Conservation (phyloP, 805 yeast genomes). For the Schizosaccharomyces osmophilus region DNA sequence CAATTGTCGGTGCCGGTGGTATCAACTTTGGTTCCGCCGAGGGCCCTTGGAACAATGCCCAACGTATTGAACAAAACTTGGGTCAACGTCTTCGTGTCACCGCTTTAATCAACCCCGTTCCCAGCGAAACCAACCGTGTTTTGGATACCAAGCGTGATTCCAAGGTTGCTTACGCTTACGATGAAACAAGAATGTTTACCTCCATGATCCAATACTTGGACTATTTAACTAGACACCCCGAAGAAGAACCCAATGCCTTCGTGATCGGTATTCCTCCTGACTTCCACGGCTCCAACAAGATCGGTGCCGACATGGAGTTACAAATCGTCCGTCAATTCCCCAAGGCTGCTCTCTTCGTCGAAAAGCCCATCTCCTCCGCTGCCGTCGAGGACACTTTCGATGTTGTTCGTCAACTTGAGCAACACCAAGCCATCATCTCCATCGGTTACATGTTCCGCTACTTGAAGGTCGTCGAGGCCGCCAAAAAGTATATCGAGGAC, state of each 20-base stretch:
- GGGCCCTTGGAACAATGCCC: slow-evolving; percentile 9
- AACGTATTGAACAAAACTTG: slow-evolving; percentile 6
- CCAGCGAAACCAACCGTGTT: slow-evolving; percentile 4
- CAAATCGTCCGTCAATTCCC: slow-evolving; percentile 5
- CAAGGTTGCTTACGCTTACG: slow-evolving; percentile 4
- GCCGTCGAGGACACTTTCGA: slow-evolving; percentile 7
- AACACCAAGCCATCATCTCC: slow-evolving; percentile 4
- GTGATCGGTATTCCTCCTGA: slow-evolving; percentile 8
- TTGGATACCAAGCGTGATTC: slow-evolving; percentile 4
- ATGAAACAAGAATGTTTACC: slow-evolving; percentile 3
- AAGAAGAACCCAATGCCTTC: slow-evolving; percentile 4
- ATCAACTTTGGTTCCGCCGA: slow-evolving; percentile 8
- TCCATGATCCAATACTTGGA: slow-evolving; percentile 3
- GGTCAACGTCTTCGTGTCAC: slow-evolving; percentile 6
- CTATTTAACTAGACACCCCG: neutral
- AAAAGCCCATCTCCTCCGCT: slow-evolving; percentile 8
- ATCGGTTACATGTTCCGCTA: slow-evolving; percentile 10
- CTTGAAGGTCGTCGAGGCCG: slow-evolving; percentile 9
- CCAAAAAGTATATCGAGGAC: slow-evolving; percentile 6
- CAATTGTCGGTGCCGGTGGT: slow-evolving; percentile 5
- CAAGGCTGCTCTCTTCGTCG: slow-evolving; percentile 5
- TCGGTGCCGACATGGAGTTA: slow-evolving; percentile 7
- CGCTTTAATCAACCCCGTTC: slow-evolving; percentile 7
- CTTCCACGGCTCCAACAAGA: slow-evolving; percentile 7
- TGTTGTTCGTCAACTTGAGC: slow-evolving; percentile 4